phyloP scores from a whole-genome alignment of 1,284 basidiomycete species.

The Ceratobasidium papillatum region DNA sequence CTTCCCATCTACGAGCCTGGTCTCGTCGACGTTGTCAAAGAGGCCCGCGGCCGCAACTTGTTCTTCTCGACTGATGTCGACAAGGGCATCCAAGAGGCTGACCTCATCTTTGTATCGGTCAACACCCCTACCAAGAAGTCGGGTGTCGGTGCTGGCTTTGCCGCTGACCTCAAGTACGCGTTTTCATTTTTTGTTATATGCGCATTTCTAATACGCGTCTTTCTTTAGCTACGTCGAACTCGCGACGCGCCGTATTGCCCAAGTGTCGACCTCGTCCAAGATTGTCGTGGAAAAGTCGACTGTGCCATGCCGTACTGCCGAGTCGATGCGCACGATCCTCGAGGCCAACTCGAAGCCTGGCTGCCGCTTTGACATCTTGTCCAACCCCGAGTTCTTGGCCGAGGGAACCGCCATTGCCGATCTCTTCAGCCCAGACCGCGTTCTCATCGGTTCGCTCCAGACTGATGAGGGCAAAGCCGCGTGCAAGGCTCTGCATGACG shows the following conservation, averaged over 20 bases:
- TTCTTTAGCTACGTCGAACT: conserved; percentile 87
- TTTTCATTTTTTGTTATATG: conserved; percentile 18
- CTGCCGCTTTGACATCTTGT: conserved; percentile 96
- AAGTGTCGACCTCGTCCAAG: conserved; percentile 89
- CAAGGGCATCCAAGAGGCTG: conserved; percentile 90
- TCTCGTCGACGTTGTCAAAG: conserved; percentile 90
- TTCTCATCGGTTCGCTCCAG: conserved; percentile 95
- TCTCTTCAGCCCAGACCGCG: conserved; percentile 89
- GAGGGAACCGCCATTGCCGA: conserved; percentile 96
- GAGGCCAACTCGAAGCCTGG: conserved; percentile 95
- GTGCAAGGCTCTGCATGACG: conserved; percentile 74
- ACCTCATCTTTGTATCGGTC: conserved; percentile 88
- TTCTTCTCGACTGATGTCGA: conserved; percentile 98
- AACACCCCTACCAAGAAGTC: conserved; percentile 99
- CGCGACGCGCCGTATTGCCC: conserved; percentile 94
- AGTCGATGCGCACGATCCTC: conserved; percentile 98
- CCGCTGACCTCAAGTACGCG: conserved; percentile 93
- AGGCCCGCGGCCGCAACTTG: conserved; percentile 91
- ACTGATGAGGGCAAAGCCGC: conserved; percentile 86
- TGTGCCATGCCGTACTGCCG: conserved; percentile 96
- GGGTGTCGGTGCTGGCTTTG: conserved; percentile 96
- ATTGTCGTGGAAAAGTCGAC: conserved; percentile 99
- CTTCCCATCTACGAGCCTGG: conserved; percentile 98
- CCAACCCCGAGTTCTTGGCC: conserved; percentile 98
- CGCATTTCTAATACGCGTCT: conserved; percentile 27